These are phyloP conservation scores for Dactylellina parvicollis DNA, from an alignment of 2,329 filamentous ascomycete species.

Conservation along the genomic window DNA sequence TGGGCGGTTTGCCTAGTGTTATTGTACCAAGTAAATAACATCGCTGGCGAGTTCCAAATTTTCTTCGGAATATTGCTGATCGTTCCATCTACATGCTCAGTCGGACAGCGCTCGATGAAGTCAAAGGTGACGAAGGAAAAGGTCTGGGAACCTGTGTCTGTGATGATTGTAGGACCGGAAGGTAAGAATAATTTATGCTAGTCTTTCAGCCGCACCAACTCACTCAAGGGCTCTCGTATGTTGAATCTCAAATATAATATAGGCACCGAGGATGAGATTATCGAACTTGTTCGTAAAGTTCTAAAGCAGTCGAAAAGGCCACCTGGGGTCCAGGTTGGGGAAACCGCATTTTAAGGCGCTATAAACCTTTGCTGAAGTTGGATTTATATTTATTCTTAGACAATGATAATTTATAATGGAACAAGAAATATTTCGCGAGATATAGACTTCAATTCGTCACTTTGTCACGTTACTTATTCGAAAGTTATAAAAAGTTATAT, in stretches of 20 bases:
- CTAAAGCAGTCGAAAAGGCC: slow-evolving; percentile 12
- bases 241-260: not conserved
- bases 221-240: not conserved
- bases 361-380: too few relatives aligned
- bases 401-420: not conserved
- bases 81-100: not conserved
- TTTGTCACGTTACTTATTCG: slow-evolving; percentile 53
- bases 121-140: slow-evolving; percentile 26
- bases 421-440: not conserved
- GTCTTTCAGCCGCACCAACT: too few relatives aligned
- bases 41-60: not conserved
- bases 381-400: not conserved
- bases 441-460: slow-evolving; percentile 52
- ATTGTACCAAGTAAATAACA: slow-evolving; percentile 24
- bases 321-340: slow-evolving; percentile 14
- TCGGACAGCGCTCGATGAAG: slow-evolving; percentile 19
- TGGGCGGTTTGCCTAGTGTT: slow-evolving; percentile 29
- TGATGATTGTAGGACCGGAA: slow-evolving; percentile 40
- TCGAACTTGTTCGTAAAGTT: slow-evolving; percentile 17
- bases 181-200: slow-evolving; percentile 8
- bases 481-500: slow-evolving; percentile 44
- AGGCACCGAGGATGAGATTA: slow-evolving; percentile 30
- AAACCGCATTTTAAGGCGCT: slow-evolving; percentile 29
- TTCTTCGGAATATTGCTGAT: too few relatives aligned
- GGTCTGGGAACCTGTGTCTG: slow-evolving; percentile 35